Percentiles rank a stretch among this genome's conserved stretches.
phyloP scores from a whole-genome alignment of 2,329 filamentous ascomycete genomes.

The Fusarium sp. region DNA sequence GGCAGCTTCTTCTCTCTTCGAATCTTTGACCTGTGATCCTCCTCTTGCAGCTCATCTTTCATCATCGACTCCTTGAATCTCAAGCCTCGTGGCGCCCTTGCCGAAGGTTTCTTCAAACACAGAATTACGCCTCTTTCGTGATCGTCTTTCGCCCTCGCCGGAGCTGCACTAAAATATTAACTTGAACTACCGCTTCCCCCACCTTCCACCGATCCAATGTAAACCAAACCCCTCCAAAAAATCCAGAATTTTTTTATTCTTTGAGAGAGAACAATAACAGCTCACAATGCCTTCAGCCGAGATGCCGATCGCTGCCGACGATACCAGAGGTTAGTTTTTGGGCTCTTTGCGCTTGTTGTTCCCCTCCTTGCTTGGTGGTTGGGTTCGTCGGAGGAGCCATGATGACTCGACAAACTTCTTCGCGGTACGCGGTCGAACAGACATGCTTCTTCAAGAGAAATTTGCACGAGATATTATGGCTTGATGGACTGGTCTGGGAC shows the following conservation, averaged over 20 bases:
- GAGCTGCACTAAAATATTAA: slow-evolving; percentile 24
- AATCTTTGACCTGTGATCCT: slow-evolving; percentile 11
- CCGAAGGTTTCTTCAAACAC: slow-evolving; percentile 21
- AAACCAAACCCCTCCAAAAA: slow-evolving; percentile 32
- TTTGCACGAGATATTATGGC: not conserved
- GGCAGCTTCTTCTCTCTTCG: not conserved
- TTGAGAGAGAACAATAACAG: slow-evolving; percentile 22
- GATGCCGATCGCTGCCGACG: slow-evolving; percentile 59
- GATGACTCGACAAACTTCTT: slow-evolving; percentile 10
- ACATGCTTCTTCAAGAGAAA: not conserved
- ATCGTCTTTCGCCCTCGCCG: slow-evolving; percentile 23
- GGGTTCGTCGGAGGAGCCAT: slow-evolving; percentile 4
- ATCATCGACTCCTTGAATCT: slow-evolving; percentile 9
- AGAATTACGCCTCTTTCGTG: not conserved
- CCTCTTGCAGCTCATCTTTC: slow-evolving; percentile 9
- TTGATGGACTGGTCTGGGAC: not conserved
- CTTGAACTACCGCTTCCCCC: slow-evolving; percentile 21
- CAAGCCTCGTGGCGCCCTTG: slow-evolving; percentile 30
- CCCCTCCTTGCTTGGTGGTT: not conserved
- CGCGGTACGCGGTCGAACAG: not conserved
- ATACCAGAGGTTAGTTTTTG: slow-evolving; percentile 55
- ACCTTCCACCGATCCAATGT: slow-evolving; percentile 16
- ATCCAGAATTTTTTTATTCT: slow-evolving; percentile 24
- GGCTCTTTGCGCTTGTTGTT: not conserved
- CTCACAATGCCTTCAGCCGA: slow-evolving; percentile 53